Evolutionary conservation across 257 asterid species (phyloP).

Genomic region (Solanum appendiculatum): DNA sequence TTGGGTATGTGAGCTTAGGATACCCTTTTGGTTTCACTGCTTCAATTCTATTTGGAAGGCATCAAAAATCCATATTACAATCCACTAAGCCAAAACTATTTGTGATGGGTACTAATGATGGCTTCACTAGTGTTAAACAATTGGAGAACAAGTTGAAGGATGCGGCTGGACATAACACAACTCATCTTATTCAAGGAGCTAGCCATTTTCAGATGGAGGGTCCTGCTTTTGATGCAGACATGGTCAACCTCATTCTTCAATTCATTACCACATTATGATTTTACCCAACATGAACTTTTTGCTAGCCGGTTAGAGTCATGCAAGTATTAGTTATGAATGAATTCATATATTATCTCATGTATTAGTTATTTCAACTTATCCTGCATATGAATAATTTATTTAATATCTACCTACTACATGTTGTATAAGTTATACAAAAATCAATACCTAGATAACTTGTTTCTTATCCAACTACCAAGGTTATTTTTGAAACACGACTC

Average conservation of each 20-base stretch:
- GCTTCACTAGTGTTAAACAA: conserved; percentile 78
- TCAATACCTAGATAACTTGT: neutral
- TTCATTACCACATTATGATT: conserved; percentile 34
- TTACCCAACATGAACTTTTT: too few relatives aligned
- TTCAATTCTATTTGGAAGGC: conserved; percentile 71
- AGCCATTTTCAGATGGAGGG: conserved; percentile 91
- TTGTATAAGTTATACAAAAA: neutral
- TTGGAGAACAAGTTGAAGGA: conserved; percentile 61
- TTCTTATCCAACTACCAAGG: neutral
- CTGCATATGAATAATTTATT: neutral
- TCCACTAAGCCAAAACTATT: conserved; percentile 77
- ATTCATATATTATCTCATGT: too few relatives aligned
- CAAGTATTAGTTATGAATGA: too few relatives aligned
- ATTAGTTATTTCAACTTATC: too few relatives aligned
- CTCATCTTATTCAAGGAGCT: conserved; percentile 57
- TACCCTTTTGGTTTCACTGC: conserved; percentile 76
- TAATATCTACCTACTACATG: too few relatives aligned
- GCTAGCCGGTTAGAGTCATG: too few relatives aligned
- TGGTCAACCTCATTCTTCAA: conserved; percentile 41
- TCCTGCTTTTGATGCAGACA: conserved; percentile 56
- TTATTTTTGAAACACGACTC: neutral
- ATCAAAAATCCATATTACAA: conserved; percentile 51
- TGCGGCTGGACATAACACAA: conserved; percentile 47
- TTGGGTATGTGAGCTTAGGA: conserved; percentile 66
- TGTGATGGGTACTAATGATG: conserved; percentile 77